phyloP scores from a whole-genome alignment of 2,329 filamentous ascomycete genomes.

The Alternaria incomplexa region DNA sequence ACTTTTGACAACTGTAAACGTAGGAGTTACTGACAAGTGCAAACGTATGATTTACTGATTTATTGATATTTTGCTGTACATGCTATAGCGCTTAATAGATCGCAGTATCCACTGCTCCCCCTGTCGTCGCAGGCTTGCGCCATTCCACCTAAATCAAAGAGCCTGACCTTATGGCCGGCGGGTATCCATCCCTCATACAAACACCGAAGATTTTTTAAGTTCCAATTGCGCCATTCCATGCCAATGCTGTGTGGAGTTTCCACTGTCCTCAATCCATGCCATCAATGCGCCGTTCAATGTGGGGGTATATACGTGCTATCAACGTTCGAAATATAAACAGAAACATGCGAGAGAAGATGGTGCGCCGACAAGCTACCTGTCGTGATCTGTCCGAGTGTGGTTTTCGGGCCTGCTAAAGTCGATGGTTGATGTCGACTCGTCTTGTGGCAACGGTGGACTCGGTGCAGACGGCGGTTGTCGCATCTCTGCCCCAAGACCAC shows the following conservation, averaged over 20 bases:
- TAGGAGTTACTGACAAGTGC: background rate
- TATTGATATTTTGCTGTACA: background rate
- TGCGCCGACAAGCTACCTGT: conserved; percentile 29
- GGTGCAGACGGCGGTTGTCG: background rate
- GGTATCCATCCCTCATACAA: conserved; percentile 35
- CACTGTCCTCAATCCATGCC: conserved; percentile 10
- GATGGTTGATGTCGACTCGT: conserved; percentile 6
- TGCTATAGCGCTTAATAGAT: background rate
- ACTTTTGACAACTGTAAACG: background rate
- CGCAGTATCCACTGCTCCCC: background rate
- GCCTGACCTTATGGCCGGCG: conserved; percentile 31
- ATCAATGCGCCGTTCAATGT: conserved; percentile 28
- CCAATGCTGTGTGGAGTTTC: conserved; percentile 29
- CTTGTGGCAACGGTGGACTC: background rate
- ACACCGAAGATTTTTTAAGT: conserved; percentile 17
- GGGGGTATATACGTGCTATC: conserved; percentile 32
- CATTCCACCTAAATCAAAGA: conserved; percentile 17
- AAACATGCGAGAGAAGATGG: conserved; percentile 20
- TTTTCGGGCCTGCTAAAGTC: conserved; percentile 11
- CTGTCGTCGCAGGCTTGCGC: conserved; percentile 1
- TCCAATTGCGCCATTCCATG: conserved; percentile 33
- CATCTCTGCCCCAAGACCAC: conserved; percentile 23
- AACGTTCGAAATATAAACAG: conserved; percentile 29
- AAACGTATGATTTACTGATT: background rate
- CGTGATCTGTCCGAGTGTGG: conserved; percentile 34